Percentiles rank a stretch among this genome's conserved stretches.
These are phyloP conservation scores for Pseudozyma flocculosa DNA, from an alignment of 1,284 basidiomycete species.

Conservation along the genomic window DNA sequence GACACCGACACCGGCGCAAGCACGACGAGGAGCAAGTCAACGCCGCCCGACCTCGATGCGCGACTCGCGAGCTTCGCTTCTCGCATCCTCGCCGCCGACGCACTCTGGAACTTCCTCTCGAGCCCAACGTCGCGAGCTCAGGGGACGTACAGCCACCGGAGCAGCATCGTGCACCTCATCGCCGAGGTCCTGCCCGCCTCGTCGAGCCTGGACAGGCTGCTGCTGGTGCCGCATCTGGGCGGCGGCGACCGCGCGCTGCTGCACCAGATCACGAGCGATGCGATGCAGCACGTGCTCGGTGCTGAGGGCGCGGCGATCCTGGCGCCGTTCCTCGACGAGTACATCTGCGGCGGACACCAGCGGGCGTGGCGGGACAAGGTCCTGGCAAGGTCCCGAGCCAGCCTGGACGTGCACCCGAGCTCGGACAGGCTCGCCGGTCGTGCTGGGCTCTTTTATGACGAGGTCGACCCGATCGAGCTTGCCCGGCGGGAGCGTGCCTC, in stretches of 20 bases:
- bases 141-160: not conserved
- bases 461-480: no score
- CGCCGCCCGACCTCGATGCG: no score
- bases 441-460: no score
- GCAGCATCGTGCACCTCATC: not conserved
- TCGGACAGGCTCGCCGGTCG: not conserved
- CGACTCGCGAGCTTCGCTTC: no score
- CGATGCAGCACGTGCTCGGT: not conserved
- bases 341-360: not conserved
- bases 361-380: not conserved
- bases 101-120: not conserved
- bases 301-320: not conserved
- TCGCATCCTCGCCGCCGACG: not conserved
- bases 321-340: not conserved
- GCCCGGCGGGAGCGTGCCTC: no score
- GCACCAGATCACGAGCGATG: not conserved
- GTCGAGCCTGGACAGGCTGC: no score
- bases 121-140: not conserved
- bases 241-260: not conserved
- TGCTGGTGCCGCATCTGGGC: not conserved
- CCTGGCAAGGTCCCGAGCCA: not conserved
- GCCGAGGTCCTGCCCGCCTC: not conserved
- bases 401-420: not conserved
- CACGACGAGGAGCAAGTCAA: no score
- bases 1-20: no score